These are phyloP conservation scores for Dissophora ornata DNA, from an alignment of 192 early-diverging fungal genomes.

Conservation along the genomic window DNA sequence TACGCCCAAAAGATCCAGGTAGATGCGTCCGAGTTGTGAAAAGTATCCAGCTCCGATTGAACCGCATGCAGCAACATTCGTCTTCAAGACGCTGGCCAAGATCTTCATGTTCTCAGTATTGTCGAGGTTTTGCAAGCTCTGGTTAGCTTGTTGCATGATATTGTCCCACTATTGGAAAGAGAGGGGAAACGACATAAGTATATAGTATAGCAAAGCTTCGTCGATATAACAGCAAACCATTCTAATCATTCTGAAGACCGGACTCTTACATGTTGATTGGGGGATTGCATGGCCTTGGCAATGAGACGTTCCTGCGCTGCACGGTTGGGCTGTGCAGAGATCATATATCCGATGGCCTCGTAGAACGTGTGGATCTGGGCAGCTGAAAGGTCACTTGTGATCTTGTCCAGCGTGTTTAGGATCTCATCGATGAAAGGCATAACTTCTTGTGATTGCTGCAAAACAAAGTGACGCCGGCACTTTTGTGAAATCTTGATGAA, in stretches of 20 bases:
- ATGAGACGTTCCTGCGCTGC: constrained; percentile 86
- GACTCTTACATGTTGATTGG: constrained; percentile 84
- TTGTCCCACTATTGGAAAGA: constrained; percentile 76
- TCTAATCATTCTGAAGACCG: no score
- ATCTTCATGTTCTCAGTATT: constrained; percentile 88
- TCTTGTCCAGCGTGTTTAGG: constrained; percentile 77
- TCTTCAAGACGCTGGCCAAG: constrained; percentile 93
- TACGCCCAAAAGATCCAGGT: constrained; percentile 89
- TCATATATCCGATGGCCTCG: constrained; percentile 98
- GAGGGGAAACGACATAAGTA: background rate
- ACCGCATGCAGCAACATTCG: constrained; percentile 91
- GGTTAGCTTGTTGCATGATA: constrained; percentile 76
- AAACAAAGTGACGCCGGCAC: constrained; percentile 95
- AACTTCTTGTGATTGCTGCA: constrained; percentile 89
- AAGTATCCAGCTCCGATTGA: constrained; percentile 91
- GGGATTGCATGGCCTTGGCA: constrained; percentile 85
- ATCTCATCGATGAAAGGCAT: constrained; percentile 98
- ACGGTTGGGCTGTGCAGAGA: constrained; percentile 90
- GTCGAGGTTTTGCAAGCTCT: constrained; percentile 76
- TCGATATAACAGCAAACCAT: no score
- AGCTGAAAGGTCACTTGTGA: constrained; percentile 91
- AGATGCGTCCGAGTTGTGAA: constrained; percentile 89
- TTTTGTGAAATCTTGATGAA: constrained; percentile 99
- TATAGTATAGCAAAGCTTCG: background rate
- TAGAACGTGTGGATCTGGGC: constrained; percentile 99